A percentile compares a stretch with the other conserved stretches of the same genome.
Evolutionary conservation across 495 filamentous ascomycete species (phyloP).

Genomic region (Viridothelium virens): DNA sequence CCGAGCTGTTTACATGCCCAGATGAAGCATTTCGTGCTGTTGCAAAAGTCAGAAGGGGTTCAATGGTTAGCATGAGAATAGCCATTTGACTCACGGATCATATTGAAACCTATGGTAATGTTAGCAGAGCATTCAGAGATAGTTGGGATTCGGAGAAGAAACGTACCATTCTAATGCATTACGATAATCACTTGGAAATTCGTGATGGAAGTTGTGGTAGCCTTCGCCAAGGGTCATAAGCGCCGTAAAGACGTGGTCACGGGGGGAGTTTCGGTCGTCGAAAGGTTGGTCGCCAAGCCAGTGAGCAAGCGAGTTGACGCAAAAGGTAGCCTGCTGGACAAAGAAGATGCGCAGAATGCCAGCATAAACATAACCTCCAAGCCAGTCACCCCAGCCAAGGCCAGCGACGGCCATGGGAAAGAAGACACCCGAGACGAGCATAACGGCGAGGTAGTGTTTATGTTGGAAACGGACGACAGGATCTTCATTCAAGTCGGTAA

Average conservation of each 20-base stretch:
- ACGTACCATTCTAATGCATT: constrained; percentile 91
- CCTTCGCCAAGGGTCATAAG: constrained; percentile 94
- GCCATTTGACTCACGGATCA: too few species aligned
- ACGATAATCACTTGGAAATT: constrained; percentile 98
- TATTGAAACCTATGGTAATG: constrained; percentile 52
- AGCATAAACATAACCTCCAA: constrained; percentile 87
- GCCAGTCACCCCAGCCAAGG: constrained; percentile 81
- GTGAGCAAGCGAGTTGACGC: constrained; percentile 96
- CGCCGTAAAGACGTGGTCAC: constrained; percentile 93
- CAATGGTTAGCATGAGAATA: too few species aligned
- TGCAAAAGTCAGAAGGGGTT: too few species aligned
- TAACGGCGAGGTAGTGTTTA: constrained; percentile 82
- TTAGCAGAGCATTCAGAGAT: not conserved
- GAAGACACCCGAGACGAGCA: constrained; percentile 77
- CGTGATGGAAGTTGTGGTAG: constrained; percentile 99
- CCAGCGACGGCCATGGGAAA: constrained; percentile 80
- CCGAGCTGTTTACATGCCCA: constrained; percentile 90
- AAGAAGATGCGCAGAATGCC: constrained; percentile 96
- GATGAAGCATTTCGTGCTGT: constrained; percentile 99
- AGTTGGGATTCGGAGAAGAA: not conserved
- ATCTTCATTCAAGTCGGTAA: constrained; percentile 92
- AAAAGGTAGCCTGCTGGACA: constrained; percentile 99
- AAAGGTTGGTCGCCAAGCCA: constrained; percentile 99
- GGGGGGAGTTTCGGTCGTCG: constrained; percentile 96
- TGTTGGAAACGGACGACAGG: constrained; percentile 92